Base-by-base conservation (phyloP, 768 basidiomycete species). In the Boletus tomentosulus region DNA sequence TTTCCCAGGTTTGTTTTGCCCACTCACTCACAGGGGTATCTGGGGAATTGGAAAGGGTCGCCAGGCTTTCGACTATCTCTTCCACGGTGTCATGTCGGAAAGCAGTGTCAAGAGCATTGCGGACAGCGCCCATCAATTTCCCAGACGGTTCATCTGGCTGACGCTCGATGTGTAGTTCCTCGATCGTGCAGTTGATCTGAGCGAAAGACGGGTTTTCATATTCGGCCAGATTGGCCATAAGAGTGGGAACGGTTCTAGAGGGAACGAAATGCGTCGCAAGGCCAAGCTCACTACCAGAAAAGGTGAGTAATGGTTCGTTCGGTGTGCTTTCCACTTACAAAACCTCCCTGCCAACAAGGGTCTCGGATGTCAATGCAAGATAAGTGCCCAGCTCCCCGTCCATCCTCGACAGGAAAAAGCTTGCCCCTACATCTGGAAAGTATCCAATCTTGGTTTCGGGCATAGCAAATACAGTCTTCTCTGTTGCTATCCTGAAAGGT, bases 311-410 rank as follows among this genome's bases (percentile, higher is more conserved):
- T 59, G 52, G 60, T 44, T 45, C 10, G 16, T 48, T 25, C 53
- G 38, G 44, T 8, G 35, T 44, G 24, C 24, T 37, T 56, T 52
- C 19, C 48, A 78, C 91, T 75, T 61, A 93, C 92, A 91, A 96
- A 45, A 89, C 91, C 9, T 84, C 88, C 60, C 92, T 81, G 6
- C 96, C 97, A 38, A 65, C 75, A 50, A 98, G 53, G 0, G 74
- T 74, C 44, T 85, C 80, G 6, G 86, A 84, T 9, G 95, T 98
- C 59, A 99, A 73, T 11, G 85, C 92, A 41, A 98, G 82, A 74
- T 96, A 99, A n/a, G 92, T 88, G 39, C 97, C 97, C 43, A 98
- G 65, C 59, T 92, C 78, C 11, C 97, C 97, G 65, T 99, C 97
- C 56, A 98, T 72, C 58, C 86, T 82, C 35, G 93, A 86, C 47